These are phyloP conservation scores for Hypoxylon sp. DNA, from an alignment of 2,329 filamentous ascomycete genomes.

Conservation along the genomic window DNA sequence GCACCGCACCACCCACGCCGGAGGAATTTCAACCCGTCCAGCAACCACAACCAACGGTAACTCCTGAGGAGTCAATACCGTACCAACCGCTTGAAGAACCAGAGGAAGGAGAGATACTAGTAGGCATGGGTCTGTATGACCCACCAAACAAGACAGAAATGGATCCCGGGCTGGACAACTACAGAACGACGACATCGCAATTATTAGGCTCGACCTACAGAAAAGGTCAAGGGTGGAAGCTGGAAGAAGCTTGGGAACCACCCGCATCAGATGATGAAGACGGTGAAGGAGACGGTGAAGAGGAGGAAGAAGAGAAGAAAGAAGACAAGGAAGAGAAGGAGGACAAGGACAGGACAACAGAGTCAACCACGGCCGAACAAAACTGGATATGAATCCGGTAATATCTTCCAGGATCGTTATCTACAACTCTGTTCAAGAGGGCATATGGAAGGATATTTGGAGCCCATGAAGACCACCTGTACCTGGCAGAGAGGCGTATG, in stretches of 20 bases:
- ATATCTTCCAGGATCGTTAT: slow-evolving; percentile 32
- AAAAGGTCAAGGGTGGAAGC: slow-evolving; percentile 80
- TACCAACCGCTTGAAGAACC: slow-evolving; percentile 66
- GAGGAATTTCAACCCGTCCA: slow-evolving; percentile 70
- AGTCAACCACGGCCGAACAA: slow-evolving; percentile 51
- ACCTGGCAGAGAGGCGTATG: slow-evolving; percentile 18
- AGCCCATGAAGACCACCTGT: slow-evolving; percentile 42
- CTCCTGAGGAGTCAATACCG: slow-evolving; percentile 65
- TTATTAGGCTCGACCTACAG: slow-evolving; percentile 67
- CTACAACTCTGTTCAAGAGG: slow-evolving; percentile 13
- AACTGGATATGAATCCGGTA: slow-evolving; percentile 46
- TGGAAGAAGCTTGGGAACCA: slow-evolving; percentile 85
- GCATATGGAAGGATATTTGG: slow-evolving; percentile 22
- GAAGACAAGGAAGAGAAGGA: slow-evolving; percentile 58
- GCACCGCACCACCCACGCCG: slow-evolving; percentile 71
- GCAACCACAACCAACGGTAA: slow-evolving; percentile 61
- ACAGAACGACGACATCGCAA: slow-evolving; percentile 68
- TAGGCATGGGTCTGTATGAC: slow-evolving; percentile 89
- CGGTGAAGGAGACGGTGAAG: slow-evolving; percentile 65
- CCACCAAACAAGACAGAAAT: slow-evolving; percentile 71
- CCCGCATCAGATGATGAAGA: slow-evolving; percentile 72
- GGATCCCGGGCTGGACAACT: slow-evolving; percentile 67
- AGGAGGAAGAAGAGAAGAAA: slow-evolving; percentile 57
- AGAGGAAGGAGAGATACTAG: slow-evolving; percentile 77
- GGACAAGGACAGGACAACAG: slow-evolving; percentile 52